These are phyloP conservation scores for Colletotrichum cuscutae DNA, from an alignment of 2,329 filamentous ascomycete genomes.

Conservation along the genomic window DNA sequence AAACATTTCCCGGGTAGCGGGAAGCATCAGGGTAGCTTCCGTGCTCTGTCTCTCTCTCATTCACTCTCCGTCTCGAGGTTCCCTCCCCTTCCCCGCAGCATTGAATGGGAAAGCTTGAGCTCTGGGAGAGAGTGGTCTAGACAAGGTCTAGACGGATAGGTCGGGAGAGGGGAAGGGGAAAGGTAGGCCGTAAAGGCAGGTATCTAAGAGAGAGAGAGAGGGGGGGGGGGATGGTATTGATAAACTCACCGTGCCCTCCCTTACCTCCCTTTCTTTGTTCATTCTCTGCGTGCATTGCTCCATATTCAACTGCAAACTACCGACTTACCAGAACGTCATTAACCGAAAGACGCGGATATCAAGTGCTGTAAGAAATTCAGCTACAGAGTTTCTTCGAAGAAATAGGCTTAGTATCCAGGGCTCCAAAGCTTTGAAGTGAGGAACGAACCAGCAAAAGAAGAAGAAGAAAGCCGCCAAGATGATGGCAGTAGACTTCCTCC, in stretches of 20 bases:
- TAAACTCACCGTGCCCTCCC: constrained; percentile 17
- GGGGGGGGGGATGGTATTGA: not conserved
- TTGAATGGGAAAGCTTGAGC: constrained; percentile 16
- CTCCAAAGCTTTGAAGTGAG: not conserved
- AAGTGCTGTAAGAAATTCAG: not conserved
- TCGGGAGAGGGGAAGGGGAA: not conserved
- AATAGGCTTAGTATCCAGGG: not conserved
- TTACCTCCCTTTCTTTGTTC: not conserved
- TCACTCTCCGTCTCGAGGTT: not conserved
- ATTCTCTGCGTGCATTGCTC: not conserved
- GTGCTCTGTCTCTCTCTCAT: not conserved
- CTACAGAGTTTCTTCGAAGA: not conserved
- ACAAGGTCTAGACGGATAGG: not conserved
- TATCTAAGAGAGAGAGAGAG: not conserved
- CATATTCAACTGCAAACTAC: not conserved
- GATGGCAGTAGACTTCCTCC: constrained; percentile 23
- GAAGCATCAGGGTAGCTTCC: constrained; percentile 20
- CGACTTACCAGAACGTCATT: not conserved
- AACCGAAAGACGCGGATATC: not conserved
- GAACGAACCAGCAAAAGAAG: not conserved
- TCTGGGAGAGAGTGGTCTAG: not conserved
- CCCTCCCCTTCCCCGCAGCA: not conserved
- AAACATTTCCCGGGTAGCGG: constrained; percentile 16
- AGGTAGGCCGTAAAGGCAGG: not conserved
- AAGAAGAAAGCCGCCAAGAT: not conserved